A percentile compares a stretch with the other conserved stretches of the same genome.
Evolutionary conservation across 768 basidiomycete species (phyloP).

Genomic region (Suillus clintonianus): DNA sequence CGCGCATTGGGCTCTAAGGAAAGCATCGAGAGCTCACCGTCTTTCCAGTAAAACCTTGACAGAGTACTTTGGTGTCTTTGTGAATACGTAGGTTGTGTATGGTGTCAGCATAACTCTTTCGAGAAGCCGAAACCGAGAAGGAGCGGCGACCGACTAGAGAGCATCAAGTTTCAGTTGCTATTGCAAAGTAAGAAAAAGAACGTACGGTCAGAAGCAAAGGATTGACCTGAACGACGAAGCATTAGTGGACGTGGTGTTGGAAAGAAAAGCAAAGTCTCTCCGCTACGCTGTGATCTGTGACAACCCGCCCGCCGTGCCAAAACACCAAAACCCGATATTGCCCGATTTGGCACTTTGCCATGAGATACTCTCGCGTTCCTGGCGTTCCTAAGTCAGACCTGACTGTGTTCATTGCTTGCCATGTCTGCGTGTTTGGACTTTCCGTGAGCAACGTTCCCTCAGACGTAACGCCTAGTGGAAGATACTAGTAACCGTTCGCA

Average conservation of each 20-base stretch:
- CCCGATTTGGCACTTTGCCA: background rate
- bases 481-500: constrained; percentile 7
- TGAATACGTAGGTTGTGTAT: constrained; percentile 90
- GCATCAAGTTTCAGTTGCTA: background rate
- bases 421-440: background rate
- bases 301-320: constrained; percentile 22
- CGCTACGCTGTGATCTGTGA: constrained; percentile 12
- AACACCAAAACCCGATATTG: constrained; percentile 16
- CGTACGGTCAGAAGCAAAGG: constrained; percentile 55
- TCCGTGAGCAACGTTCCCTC: background rate
- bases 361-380: background rate
- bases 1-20: background rate
- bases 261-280: constrained; percentile 8
- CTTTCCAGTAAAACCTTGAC: constrained; percentile 97
- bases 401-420: background rate
- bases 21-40: constrained; percentile 56
- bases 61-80: constrained; percentile 90
- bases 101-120: constrained; percentile 84
- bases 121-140: constrained; percentile 76
- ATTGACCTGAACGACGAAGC: constrained; percentile 64
- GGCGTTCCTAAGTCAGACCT: background rate
- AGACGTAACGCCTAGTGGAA: background rate
- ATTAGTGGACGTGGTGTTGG: constrained; percentile 34
- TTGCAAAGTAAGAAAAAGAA: background rate
- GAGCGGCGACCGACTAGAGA: constrained; percentile 66